phyloP scores from a whole-genome alignment of 2,329 filamentous ascomycete genomes.

The Trichocomaceae sp. region DNA sequence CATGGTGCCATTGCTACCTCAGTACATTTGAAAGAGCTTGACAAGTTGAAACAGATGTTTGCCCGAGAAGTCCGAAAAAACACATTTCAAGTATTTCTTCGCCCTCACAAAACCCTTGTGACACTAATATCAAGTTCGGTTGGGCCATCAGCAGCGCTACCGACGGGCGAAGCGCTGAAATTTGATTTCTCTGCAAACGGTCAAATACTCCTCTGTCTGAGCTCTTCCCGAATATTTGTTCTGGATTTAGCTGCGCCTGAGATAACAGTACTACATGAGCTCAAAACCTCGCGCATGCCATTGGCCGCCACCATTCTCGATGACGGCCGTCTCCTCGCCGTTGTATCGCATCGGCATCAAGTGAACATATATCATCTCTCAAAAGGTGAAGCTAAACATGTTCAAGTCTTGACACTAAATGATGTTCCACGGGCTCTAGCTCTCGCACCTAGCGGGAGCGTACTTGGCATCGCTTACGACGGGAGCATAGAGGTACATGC shows the following conservation, averaged over 20 bases:
- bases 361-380: conserved; percentile 77
- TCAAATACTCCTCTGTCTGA: conserved; percentile 69
- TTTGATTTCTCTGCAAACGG: conserved; percentile 73
- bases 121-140: conserved; percentile 78
- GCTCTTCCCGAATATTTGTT: conserved; percentile 76
- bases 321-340: conserved; percentile 67
- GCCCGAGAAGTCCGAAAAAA: conserved; percentile 66
- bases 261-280: conserved; percentile 63
- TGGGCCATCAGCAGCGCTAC: conserved; percentile 71
- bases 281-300: conserved; percentile 72
- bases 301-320: conserved; percentile 72
- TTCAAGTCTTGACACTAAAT: conserved; percentile 70
- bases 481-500: conserved; percentile 85
- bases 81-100: conserved; percentile 68
- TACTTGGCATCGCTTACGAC: conserved; percentile 77
- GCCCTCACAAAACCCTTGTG: conserved; percentile 63
- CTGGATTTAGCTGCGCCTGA: conserved; percentile 58
- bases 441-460: conserved; percentile 71
- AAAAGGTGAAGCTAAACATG: conserved; percentile 58
- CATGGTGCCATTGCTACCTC: conserved; percentile 28
- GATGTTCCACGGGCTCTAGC: conserved; percentile 72
- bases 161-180: conserved; percentile 77
- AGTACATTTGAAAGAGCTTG: conserved; percentile 45
- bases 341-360: conserved; percentile 74
- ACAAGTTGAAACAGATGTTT: conserved; percentile 59